Base-by-base conservation (phyloP, 1,284 basidiomycete genomes). In the Sanghuangporus sanghuang region DNA sequence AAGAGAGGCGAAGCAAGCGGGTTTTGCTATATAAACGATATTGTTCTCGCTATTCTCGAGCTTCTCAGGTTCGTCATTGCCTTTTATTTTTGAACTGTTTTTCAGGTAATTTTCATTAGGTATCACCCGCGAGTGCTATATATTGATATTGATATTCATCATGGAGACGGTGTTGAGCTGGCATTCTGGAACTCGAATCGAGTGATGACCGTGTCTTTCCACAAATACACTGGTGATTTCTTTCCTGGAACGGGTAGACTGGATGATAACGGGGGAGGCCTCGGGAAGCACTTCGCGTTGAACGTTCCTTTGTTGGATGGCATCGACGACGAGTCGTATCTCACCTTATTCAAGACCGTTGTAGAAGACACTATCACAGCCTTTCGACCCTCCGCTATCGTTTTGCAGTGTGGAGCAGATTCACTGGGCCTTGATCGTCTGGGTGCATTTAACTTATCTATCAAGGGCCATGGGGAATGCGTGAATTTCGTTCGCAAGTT, bases 201-300 rank as follows among this genome's bases (percentile, higher is more conserved):
- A 23, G 96, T 99, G 64, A 91, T 98, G 85, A 99, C 97, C 0
- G 93, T 98, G 21, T 98, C 96, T 0, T 99, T 99, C 77, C 96
- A 99, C 82, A 99, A 99, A 77, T 99, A 98, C 78, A 96, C 93
- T 1, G 94, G 94, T 66, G 95, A 98, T 72, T 99, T 99, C 80
- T 99, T 99, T 76, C 95, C 95, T 0, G 94, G 95, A 0, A 98
- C 95, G 0, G 95, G 95, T 14, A 94, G 95, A 73, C 81, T 96
- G 11, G 92, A 94, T 70, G 95, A 97, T 76, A 92, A 93, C 64
- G 90, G 93, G n/a, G 83, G 84, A 18, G 88, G 86, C 14, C 74
- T 89, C 1, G 97, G 96, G 62, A 98, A 97, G 77, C 92, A 99
- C 75, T 99, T 98, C 74, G 92, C 88, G 64, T 81, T 99, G 57